phyloP scores from a whole-genome alignment of 1,284 basidiomycete species.

The Heterobasidion parviporum region DNA sequence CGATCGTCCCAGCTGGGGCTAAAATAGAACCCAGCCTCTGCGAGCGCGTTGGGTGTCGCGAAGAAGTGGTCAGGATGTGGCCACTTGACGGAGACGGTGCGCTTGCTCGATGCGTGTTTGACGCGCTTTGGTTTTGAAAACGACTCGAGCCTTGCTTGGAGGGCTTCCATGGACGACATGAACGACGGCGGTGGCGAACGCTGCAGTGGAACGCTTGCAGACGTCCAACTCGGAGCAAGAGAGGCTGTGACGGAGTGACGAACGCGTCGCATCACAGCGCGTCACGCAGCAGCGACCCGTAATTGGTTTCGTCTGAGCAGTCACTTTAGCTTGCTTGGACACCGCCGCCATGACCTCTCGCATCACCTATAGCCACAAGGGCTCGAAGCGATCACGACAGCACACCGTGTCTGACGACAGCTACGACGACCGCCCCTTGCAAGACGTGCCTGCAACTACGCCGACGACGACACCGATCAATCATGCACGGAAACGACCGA shows the following conservation, averaged over 20 bases:
- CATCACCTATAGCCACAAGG: conserved; percentile 35
- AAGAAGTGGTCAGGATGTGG: conserved; percentile 50
- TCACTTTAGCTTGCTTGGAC: too few relatives aligned
- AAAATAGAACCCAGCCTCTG: conserved; percentile 80
- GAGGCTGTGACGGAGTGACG: background rate
- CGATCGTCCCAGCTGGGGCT: conserved; percentile 50
- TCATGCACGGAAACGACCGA: conserved; percentile 10
- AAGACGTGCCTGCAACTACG: background rate
- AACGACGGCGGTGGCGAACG: background rate
- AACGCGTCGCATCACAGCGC: conserved; percentile 3
- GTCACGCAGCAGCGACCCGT: background rate
- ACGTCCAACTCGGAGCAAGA: background rate
- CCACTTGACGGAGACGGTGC: conserved; percentile 47
- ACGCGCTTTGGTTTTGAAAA: conserved; percentile 41
- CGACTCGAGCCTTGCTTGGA: conserved; percentile 49
- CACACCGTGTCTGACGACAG: background rate
- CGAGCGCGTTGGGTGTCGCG: conserved; percentile 63
- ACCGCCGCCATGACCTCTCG: conserved; percentile 9
- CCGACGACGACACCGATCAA: background rate
- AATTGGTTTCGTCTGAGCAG: background rate
- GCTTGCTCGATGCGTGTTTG: conserved; percentile 29
- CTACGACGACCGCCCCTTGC: background rate
- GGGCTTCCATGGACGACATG: conserved; percentile 38
- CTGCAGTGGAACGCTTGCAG: background rate
- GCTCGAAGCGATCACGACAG: conserved; percentile 19